These are phyloP conservation scores for Ophiostoma quercus DNA, from an alignment of 2,329 filamentous ascomycete genomes.

Conservation along the genomic window DNA sequence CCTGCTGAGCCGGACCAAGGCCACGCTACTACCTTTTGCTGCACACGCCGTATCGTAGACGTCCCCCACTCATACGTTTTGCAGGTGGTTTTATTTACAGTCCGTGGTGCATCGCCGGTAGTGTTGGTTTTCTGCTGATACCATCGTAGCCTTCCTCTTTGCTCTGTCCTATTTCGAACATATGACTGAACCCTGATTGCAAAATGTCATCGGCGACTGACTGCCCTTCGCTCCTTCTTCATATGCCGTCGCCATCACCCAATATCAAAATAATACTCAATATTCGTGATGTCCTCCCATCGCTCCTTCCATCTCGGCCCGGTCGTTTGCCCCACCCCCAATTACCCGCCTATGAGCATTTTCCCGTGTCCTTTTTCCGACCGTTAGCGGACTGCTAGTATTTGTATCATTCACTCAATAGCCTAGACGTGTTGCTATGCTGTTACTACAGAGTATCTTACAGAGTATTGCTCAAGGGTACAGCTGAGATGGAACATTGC, in stretches of 20 bases:
- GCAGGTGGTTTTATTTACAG: too few relatives aligned
- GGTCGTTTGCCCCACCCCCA: slow-evolving; percentile 25
- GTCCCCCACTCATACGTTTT: neutral
- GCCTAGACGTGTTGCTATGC: neutral
- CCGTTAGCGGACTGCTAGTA: slow-evolving; percentile 14
- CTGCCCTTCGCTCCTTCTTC: neutral
- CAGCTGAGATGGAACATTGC: neutral
- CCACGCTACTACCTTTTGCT: neutral
- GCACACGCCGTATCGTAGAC: neutral
- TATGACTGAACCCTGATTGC: neutral
- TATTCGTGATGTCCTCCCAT: neutral
- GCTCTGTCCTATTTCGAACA: neutral
- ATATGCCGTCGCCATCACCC: neutral
- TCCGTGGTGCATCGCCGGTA: neutral
- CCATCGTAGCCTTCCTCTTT: neutral
- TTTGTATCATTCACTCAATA: slow-evolving; percentile 1
- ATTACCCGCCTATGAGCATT: slow-evolving; percentile 23
- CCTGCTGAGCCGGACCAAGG: neutral
- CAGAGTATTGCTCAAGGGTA: neutral
- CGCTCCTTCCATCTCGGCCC: slow-evolving; percentile 14
- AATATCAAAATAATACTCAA: neutral
- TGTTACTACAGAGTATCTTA: neutral
- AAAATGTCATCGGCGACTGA: neutral
- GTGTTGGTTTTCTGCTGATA: too few relatives aligned
- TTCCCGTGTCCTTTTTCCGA: slow-evolving; percentile 25